Conservation (phyloP, 768 basidiomycete species). For the Amanita molliuscula region DNA sequence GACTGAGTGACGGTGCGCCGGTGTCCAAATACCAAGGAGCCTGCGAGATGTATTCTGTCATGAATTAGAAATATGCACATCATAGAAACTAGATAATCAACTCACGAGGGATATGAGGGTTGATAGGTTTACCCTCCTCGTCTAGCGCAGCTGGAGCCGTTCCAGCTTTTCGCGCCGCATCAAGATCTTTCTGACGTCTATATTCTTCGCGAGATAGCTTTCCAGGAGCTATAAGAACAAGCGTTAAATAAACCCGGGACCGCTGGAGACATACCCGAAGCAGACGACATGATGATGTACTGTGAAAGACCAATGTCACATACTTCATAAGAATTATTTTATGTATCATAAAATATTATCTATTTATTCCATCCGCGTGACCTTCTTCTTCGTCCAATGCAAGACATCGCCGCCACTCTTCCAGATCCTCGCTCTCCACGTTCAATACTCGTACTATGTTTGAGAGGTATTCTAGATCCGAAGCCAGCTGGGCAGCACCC, state of each 20-base stretch:
- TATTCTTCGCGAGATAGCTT: constrained; percentile 94
- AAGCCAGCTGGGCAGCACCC: constrained; percentile 76
- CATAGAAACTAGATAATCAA: constrained; percentile 7
- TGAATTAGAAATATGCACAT: background rate
- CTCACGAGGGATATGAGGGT: constrained; percentile 97
- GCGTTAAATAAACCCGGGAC: constrained; percentile 4
- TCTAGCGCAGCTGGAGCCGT: constrained; percentile 95
- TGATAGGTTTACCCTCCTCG: constrained; percentile 91
- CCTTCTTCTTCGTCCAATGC: constrained; percentile 49
- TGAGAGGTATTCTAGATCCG: constrained; percentile 82
- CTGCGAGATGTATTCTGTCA: constrained; percentile 90
- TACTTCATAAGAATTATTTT: background rate
- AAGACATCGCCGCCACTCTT: constrained; percentile 67
- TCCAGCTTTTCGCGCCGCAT: constrained; percentile 97
- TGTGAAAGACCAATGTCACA: background rate
- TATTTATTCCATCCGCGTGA: constrained; percentile 16
- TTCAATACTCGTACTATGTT: constrained; percentile 89
- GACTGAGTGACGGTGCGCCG: constrained; percentile 85
- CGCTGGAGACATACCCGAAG: constrained; percentile 19
- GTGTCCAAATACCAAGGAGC: constrained; percentile 99
- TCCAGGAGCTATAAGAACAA: constrained; percentile 37
- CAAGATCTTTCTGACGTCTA: constrained; percentile 90
- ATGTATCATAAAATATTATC: background rate
- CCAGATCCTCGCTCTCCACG: constrained; percentile 74
- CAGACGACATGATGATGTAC: constrained; percentile 28